These are phyloP conservation scores for Xeromyces bisporus DNA, from an alignment of 495 filamentous ascomycete genomes.

Conservation along the genomic window DNA sequence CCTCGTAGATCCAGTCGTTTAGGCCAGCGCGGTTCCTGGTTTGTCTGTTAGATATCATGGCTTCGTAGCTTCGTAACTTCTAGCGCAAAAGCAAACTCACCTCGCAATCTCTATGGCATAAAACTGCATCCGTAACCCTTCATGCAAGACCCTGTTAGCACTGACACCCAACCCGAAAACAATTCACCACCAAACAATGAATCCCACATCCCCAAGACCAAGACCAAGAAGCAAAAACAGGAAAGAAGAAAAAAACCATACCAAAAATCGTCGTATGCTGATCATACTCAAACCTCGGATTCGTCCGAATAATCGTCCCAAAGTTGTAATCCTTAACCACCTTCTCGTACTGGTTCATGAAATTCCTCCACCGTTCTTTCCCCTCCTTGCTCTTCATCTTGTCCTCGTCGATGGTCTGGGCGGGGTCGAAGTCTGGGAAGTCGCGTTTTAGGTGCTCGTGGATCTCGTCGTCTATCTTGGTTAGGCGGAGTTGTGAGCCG, in stretches of 20 bases:
- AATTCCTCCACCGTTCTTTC: conserved; percentile 91
- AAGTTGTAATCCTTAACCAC: conserved; percentile 93
- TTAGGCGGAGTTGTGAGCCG: conserved; percentile 74
- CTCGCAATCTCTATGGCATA: conserved; percentile 92
- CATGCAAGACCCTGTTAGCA: conserved; percentile 1
- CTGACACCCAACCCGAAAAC: conserved; percentile 1
- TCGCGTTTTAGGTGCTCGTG: conserved; percentile 66
- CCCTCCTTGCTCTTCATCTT: conserved; percentile 94
- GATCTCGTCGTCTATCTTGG: conserved; percentile 89
- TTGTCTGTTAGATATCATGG: conserved; percentile 4
- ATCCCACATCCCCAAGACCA: too few species aligned
- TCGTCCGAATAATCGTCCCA: conserved; percentile 73
- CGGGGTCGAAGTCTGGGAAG: conserved; percentile 85
- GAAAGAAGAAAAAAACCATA: too few species aligned
- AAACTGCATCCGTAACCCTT: conserved; percentile 76
- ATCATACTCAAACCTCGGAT: conserved; percentile 67
- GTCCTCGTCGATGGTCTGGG: conserved; percentile 67
- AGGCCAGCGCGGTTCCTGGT: conserved; percentile 65
- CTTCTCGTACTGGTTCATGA: conserved; percentile 87
- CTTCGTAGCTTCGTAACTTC: not conserved
- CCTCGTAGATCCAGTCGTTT: conserved; percentile 94
- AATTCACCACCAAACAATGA: conserved; percentile 8
- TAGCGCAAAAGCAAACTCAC: too few species aligned
- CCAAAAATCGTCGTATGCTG: conserved; percentile 86
- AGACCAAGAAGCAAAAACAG: too few species aligned